A percentile compares a stretch with the other conserved stretches of the same genome.
These are phyloP conservation scores for Lophium mytilinum DNA, from an alignment of 495 filamentous ascomycete species.

Conservation along the genomic window DNA sequence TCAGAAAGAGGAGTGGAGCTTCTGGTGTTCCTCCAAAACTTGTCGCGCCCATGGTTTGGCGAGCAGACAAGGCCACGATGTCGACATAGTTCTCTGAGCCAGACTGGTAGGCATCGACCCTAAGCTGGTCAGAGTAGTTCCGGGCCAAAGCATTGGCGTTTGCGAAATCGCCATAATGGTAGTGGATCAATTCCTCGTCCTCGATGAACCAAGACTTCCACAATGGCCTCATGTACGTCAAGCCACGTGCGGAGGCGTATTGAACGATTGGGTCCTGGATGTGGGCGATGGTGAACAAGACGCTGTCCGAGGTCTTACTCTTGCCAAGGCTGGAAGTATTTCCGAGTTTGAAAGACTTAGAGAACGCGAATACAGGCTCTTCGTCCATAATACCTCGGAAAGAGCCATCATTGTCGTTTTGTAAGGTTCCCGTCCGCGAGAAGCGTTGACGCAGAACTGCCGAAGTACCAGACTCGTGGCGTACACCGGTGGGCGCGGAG, in stretches of 20 bases:
- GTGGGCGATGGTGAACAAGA: conserved; percentile 75
- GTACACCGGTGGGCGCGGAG: conserved; percentile 57
- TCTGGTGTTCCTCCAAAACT: conserved; percentile 82
- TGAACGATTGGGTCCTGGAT: conserved; percentile 80
- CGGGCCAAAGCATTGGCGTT: conserved; percentile 30
- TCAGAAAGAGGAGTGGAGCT: conserved; percentile 77
- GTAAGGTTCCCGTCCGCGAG: conserved; percentile 56
- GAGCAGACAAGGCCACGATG: conserved; percentile 80
- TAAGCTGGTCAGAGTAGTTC: conserved; percentile 72
- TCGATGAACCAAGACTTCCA: conserved; percentile 56
- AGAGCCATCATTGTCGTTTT: conserved; percentile 54
- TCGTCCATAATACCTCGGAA: conserved; percentile 73
- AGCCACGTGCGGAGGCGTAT: conserved; percentile 71
- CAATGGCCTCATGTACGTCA: conserved; percentile 76
- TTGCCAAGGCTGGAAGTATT: not conserved
- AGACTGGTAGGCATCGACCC: conserved; percentile 60
- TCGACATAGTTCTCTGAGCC: conserved; percentile 73
- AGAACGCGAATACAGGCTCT: conserved; percentile 86
- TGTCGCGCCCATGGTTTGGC: conserved; percentile 85
- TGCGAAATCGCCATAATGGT: conserved; percentile 34
- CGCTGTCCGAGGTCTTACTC: conserved; percentile 38
- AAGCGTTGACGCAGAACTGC: conserved; percentile 62
- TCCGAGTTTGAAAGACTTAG: conserved; percentile 61
- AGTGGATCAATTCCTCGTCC: conserved; percentile 26
- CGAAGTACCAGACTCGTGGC: conserved; percentile 65